Percentiles rank a stretch among this genome's conserved stretches.
Evolutionary conservation across 495 filamentous ascomycete species (phyloP).

Genomic region (Xylaria bambusicola): DNA sequence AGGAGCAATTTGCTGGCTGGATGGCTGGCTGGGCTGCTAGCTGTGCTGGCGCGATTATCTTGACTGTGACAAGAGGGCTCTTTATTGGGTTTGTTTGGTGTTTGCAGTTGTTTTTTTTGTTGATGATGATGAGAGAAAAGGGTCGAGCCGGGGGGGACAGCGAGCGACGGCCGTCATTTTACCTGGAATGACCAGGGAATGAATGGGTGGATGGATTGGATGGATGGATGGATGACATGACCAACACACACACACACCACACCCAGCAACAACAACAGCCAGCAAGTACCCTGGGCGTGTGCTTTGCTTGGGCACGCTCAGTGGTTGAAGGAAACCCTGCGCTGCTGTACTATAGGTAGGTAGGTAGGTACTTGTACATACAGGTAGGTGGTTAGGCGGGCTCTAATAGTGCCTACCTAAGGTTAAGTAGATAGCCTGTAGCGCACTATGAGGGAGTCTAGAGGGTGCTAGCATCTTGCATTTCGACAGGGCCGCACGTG

Average conservation of each 20-base stretch:
- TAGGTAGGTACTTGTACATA: too few species aligned
- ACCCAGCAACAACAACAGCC: conserved; percentile 5
- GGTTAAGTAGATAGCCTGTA: too few species aligned
- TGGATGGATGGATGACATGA: too few species aligned
- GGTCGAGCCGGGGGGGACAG: conserved; percentile 26
- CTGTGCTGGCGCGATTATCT: conserved; percentile 55
- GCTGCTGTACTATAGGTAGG: too few species aligned
- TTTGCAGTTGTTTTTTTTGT: conserved; percentile 41
- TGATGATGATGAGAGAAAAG: conserved; percentile 43
- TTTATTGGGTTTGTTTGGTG: conserved; percentile 42
- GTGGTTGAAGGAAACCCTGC: too few species aligned
- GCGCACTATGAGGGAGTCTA: too few species aligned
- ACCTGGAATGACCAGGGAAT: conserved; percentile 20
- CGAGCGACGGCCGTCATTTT: conserved; percentile 22
- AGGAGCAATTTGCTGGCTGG: conserved; percentile 20
- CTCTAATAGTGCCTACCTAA: too few species aligned
- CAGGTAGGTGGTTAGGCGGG: too few species aligned
- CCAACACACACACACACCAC: conserved; percentile 8
- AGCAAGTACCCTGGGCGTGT: conserved; percentile 3
- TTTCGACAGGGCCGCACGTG: not conserved
- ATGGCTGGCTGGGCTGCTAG: conserved; percentile 31
- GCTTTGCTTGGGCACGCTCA: conserved; percentile 17
- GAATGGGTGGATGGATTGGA: too few species aligned
- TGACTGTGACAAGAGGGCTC: conserved; percentile 56
- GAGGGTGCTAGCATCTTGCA: conserved; percentile 1